Evolutionary conservation across 495 filamentous ascomycete species (phyloP), one percentile per base, ranked within the genome.

Genomic region (Friedmanniomyces endolithicus): DNA sequence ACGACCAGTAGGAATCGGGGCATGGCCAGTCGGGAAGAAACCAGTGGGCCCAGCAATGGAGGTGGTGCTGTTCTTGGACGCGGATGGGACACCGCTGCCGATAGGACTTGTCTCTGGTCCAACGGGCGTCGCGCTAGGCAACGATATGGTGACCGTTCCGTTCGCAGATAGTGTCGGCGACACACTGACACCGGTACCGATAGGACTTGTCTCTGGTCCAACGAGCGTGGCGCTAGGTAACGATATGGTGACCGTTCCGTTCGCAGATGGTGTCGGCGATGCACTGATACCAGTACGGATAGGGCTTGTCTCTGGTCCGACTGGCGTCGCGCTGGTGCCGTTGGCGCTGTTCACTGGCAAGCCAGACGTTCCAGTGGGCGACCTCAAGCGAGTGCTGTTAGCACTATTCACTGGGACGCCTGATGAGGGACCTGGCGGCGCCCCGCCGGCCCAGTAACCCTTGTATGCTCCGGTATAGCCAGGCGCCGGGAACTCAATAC

Each of bases 381-480:
- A 14, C 7, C 4, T 47, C 19, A 19, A 23, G 23, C 6, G 12
- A 6, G 17, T 47, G 19, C 4, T 22, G 47, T 35, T 50, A 2
- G 47, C 24, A 35, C 47, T 50, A 25, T 50, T 50, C 11, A 31
- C 20, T 8, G 47, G 47, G 9, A 35, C 8, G 11, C 31, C 25
- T 2, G 47, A n/a, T 4, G 24, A 20, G 16, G 23, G 2, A 11
- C 3, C 17, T 4, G 19, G 44, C 3, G 44, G 44, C 24, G 17
- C 12, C 6, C 20, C 19, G 4, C 24, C 24, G 9, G 53, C 43
- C 53, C 53, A 55, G 45, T 48, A 55, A 4, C 53, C 53, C 25
- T 49, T 20, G 25, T 29, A 55, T 17, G 53, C 53, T 25, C 2
- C 43, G 6, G 49, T 39, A 19, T 14, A 34, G 11, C 29, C 24